A percentile compares a stretch with the other conserved stretches of the same genome.
Evolutionary conservation across 2,329 filamentous ascomycete species (phyloP).

Genomic region (Xylaria hypoxylon): DNA sequence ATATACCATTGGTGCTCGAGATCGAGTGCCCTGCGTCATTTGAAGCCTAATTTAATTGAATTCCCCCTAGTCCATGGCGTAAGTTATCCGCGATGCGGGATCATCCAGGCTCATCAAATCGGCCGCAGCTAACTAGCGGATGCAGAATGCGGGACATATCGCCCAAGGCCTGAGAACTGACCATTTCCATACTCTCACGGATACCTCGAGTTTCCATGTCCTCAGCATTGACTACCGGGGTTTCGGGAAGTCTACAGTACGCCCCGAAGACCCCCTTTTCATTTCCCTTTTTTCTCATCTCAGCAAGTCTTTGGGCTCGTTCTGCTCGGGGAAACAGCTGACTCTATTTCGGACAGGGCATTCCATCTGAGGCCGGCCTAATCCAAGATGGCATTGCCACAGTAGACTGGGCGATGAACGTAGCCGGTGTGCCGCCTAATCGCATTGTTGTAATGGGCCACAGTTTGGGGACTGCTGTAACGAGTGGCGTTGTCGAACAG

Average conservation of each 20-base stretch:
- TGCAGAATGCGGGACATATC: constrained; percentile 84
- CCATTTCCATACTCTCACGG: constrained; percentile 81
- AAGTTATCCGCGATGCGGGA: constrained; percentile 51
- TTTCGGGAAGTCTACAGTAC: constrained; percentile 77
- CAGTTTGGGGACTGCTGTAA: constrained; percentile 88
- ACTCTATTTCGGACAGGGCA: constrained; percentile 58
- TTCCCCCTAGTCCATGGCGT: constrained; percentile 70
- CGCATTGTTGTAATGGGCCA: constrained; percentile 87
- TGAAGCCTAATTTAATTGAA: constrained; percentile 33
- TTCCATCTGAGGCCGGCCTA: constrained; percentile 82
- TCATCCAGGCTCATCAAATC: constrained; percentile 22
- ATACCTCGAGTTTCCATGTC: constrained; percentile 80
- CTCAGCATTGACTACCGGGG: constrained; percentile 93
- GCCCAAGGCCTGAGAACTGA: constrained; percentile 81
- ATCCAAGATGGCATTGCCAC: constrained; percentile 81
- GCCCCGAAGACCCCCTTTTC: neutral
- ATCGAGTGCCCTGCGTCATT: neutral
- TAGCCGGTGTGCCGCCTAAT: constrained; percentile 72
- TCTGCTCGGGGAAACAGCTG: neutral
- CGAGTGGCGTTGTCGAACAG: constrained; percentile 77
- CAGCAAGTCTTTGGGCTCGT: neutral
- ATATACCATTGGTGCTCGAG: neutral
- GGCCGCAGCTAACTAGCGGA: constrained; percentile 53
- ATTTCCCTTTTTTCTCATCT: neutral
- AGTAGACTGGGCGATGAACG: constrained; percentile 76